phyloP scores from a whole-genome alignment of 306 rosid species.

The Cucurbita ficifolia region DNA sequence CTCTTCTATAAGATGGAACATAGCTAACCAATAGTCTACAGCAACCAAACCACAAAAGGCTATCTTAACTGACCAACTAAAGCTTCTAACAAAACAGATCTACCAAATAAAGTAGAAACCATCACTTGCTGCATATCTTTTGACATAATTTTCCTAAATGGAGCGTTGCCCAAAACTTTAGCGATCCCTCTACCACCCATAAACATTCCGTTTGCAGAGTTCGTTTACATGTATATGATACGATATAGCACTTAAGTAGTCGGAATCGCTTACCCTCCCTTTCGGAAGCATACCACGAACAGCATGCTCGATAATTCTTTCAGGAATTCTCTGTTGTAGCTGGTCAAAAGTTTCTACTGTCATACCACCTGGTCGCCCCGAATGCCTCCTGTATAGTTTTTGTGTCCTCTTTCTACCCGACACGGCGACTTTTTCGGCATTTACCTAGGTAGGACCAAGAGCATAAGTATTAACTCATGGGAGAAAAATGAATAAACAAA shows the following conservation, averaged over 20 bases:
- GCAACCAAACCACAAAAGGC: neutral
- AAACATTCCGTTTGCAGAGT: neutral
- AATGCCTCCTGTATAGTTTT: conserved; percentile 91
- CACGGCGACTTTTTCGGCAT: conserved; percentile 92
- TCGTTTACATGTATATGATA: neutral
- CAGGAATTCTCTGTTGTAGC: conserved; percentile 87
- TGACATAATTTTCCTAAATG: neutral
- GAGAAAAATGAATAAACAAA: neutral
- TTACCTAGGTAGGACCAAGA: conserved; percentile 38
- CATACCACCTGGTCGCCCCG: conserved; percentile 99
- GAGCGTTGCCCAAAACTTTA: neutral
- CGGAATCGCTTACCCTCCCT: conserved; percentile 67
- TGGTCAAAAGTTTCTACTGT: conserved; percentile 83
- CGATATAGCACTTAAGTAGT: neutral
- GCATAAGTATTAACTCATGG: neutral
- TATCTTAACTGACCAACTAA: neutral
- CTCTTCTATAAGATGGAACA: neutral
- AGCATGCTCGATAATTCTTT: conserved; percentile 90
- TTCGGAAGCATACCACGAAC: conserved; percentile 99
- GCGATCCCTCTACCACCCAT: neutral
- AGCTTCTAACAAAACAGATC: neutral
- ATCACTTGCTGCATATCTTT: neutral
- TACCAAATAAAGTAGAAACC: neutral
- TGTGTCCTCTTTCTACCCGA: conserved; percentile 89
- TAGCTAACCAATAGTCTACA: neutral